Conservation (phyloP, 2,329 filamentous ascomycete species). For the Camillea tinctor region DNA sequence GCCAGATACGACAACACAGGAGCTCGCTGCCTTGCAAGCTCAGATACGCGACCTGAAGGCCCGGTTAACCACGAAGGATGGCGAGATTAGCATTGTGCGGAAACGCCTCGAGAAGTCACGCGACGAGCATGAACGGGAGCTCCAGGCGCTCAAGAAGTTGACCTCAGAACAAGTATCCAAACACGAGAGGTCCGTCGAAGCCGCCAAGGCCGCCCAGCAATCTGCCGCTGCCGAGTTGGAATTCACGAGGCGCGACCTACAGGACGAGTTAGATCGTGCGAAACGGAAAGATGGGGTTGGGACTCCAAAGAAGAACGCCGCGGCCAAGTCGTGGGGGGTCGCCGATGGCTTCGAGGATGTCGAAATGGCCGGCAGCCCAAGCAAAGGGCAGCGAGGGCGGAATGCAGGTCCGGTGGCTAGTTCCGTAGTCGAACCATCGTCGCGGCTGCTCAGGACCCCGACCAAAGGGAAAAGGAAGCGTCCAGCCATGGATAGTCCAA, state of each 20-base stretch:
- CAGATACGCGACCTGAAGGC: conserved; percentile 52
- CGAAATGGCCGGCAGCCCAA: conserved; percentile 54
- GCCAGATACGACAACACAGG: conserved; percentile 30
- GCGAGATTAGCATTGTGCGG: conserved; percentile 74
- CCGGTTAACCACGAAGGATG: conserved; percentile 61
- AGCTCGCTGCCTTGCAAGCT: conserved; percentile 49
- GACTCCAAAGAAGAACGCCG: conserved; percentile 61
- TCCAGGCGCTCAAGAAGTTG: conserved; percentile 60
- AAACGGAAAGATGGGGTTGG: conserved; percentile 45
- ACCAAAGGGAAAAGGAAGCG: conserved; percentile 71
- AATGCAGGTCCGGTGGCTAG: conserved; percentile 43
- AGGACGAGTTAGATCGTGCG: conserved; percentile 52
- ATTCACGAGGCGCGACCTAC: conserved; percentile 71
- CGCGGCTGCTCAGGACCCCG: conserved; percentile 47
- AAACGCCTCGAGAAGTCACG: conserved; percentile 63
- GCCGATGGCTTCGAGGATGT: conserved; percentile 77
- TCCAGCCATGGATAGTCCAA: conserved; percentile 62
- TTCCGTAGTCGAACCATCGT: conserved; percentile 43
- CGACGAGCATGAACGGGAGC: conserved; percentile 61
- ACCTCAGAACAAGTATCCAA: conserved; percentile 63
- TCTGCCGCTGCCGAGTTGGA: conserved; percentile 66
- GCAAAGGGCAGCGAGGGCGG: conserved; percentile 46
- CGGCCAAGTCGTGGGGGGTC: conserved; percentile 54
- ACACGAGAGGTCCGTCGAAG: conserved; percentile 63
- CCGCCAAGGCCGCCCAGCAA: conserved; percentile 62